A percentile compares a stretch with the other conserved stretches of the same genome.
phyloP scores from a whole-genome alignment of 1,284 basidiomycete species.

The Ganoderma sp. region DNA sequence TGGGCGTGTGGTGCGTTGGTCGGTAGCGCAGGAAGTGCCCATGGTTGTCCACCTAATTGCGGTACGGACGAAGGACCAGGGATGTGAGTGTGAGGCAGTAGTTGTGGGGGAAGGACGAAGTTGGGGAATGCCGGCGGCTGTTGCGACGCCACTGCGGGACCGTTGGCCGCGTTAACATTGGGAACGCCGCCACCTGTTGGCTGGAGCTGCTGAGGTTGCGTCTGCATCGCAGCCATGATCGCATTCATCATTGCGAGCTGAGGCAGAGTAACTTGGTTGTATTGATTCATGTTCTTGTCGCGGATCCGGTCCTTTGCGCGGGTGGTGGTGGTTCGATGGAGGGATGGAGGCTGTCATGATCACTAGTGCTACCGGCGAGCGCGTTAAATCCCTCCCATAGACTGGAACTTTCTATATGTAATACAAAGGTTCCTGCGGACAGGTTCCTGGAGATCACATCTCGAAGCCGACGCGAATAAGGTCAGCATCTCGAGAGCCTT shows the following conservation, averaged over 20 bases:
- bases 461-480: background rate
- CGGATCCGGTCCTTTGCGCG: background rate
- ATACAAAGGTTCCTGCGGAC: background rate
- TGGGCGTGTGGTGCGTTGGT: background rate
- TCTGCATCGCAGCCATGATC: background rate
- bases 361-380: background rate
- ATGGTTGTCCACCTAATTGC: background rate
- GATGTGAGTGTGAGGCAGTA: background rate
- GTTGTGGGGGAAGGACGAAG: background rate
- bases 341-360: background rate
- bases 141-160: background rate
- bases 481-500: background rate
- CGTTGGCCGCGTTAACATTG: background rate
- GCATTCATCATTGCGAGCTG: background rate
- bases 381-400: background rate
- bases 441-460: background rate
- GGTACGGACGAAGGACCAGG: background rate
- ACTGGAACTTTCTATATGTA: background rate
- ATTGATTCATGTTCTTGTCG: constrained; percentile 4
- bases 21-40: background rate
- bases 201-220: constrained; percentile 2
- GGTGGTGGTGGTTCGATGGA: background rate
- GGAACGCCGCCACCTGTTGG: background rate
- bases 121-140: background rate
- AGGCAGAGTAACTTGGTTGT: constrained; percentile 2